Percentiles rank a stretch among this genome's conserved stretches.
Evolutionary conservation across 768 basidiomycete species (phyloP).

Genomic region (Panellus pusillus): DNA sequence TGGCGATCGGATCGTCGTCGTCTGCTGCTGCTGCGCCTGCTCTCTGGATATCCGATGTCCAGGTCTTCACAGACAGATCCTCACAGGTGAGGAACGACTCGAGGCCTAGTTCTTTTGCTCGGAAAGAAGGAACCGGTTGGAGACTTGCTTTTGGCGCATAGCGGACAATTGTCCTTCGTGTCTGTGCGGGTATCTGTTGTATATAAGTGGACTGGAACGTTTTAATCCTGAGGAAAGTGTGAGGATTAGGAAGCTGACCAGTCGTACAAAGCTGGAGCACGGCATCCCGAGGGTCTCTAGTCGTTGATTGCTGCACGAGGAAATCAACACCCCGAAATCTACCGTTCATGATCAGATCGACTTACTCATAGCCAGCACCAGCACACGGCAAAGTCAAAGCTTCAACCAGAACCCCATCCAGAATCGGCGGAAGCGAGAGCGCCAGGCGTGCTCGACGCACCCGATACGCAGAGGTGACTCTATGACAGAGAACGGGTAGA

Average conservation of each 20-base stretch:
- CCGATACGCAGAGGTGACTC: conserved; percentile 66
- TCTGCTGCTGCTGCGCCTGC: conserved; percentile 40
- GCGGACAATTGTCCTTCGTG: conserved; percentile 82
- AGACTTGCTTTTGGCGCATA: conserved; percentile 64
- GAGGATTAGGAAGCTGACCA: too few species aligned
- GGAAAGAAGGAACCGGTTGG: conserved; percentile 70
- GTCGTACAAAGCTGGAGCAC: conserved; percentile 77
- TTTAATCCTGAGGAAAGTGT: too few species aligned
- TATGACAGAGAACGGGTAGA: conserved; percentile 67
- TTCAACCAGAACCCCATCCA: conserved; percentile 59
- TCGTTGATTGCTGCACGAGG: conserved; percentile 58
- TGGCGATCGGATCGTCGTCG: conserved; percentile 27
- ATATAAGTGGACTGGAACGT: conserved; percentile 59
- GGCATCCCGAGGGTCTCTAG: conserved; percentile 87
- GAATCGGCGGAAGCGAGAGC: conserved; percentile 63
- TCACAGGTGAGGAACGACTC: conserved; percentile 68
- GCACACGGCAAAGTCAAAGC: conserved; percentile 76
- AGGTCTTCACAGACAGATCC: conserved; percentile 47
- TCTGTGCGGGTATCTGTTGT: conserved; percentile 71
- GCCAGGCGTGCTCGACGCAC: conserved; percentile 48
- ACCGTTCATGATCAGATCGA: not conserved
- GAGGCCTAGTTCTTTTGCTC: conserved; percentile 64
- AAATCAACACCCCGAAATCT: not conserved
- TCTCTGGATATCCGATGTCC: conserved; percentile 48
- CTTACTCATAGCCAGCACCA: conserved; percentile 52